phyloP scores from a whole-genome alignment of 2,329 filamentous ascomycete species.

The Penicillium thymicola region DNA sequence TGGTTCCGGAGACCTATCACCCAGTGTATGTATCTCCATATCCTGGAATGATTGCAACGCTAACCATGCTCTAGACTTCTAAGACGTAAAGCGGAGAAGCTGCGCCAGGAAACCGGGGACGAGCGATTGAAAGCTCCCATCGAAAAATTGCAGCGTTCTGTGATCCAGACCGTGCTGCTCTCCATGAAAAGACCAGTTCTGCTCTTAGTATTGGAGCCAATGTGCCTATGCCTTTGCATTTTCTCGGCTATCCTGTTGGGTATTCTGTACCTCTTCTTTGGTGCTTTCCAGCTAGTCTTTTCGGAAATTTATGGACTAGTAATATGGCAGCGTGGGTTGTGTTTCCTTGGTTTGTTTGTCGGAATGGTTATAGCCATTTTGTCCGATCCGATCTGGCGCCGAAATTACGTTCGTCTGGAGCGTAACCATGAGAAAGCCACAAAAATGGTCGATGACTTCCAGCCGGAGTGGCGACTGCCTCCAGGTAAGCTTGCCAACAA shows the following conservation, averaged over 20 bases:
- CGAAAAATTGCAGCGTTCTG: constrained; percentile 68
- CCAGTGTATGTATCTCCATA: constrained; percentile 41
- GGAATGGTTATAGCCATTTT: constrained; percentile 46
- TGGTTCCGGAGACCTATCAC: constrained; percentile 86
- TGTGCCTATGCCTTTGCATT: constrained; percentile 78
- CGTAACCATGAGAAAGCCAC: constrained; percentile 35
- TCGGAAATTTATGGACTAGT: constrained; percentile 69
- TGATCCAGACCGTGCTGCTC: constrained; percentile 57
- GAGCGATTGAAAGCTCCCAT: constrained; percentile 71
- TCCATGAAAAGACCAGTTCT: constrained; percentile 68
- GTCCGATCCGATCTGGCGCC: constrained; percentile 48
- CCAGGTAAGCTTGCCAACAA: constrained; percentile 49
- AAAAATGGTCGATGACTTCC: constrained; percentile 50
- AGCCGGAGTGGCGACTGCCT: constrained; percentile 84
- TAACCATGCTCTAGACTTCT: constrained; percentile 55
- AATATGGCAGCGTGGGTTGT: constrained; percentile 74
- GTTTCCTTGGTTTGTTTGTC: constrained; percentile 61
- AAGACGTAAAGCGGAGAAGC: constrained; percentile 64
- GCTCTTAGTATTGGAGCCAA: constrained; percentile 76
- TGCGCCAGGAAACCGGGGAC: constrained; percentile 75
- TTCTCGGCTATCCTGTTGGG: constrained; percentile 83
- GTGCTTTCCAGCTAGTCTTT: constrained; percentile 81
- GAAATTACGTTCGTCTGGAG: constrained; percentile 43
- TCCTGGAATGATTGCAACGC: constrained; percentile 26
- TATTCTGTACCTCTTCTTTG: constrained; percentile 87